Base-by-base conservation (phyloP, 2,329 filamentous ascomycete genomes). In the Trichoderma atrobrunneum region DNA sequence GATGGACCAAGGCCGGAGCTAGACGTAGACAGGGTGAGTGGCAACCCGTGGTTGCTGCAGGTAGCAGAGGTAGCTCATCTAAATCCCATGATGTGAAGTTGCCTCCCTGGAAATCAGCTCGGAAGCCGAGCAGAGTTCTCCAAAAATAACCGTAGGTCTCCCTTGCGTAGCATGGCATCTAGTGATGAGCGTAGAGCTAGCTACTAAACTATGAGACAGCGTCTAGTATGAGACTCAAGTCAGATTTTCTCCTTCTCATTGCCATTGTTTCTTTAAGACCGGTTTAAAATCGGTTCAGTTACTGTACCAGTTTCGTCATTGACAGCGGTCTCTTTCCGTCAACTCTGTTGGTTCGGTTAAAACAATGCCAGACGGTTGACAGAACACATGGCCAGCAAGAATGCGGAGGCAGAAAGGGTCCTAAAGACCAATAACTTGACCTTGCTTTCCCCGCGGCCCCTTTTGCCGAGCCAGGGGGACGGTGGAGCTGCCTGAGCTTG, bases 401-500 rank as follows among this genome's bases (percentile, higher is more conserved):
- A 11, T 39, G 30, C 43, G 48, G 64, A 70, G 57, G 59, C 57
- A 51, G 39, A 43, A 30, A 34, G 11, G 32, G 14, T 21, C 36
- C 34, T n/a, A 34, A 48, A 62, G 28, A 26, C 56, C 36, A 51
- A 51, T 51, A 6, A 61, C 12, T 54, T 18, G 24, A 26, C 54
- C 67, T 7, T 70, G 56, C 28, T 54, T 30, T 62, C 39, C 67
- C 56, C 67, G 66, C 66, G 67, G 57, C 39, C 67, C 57, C 59
- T 36, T 70, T 61, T 70, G 30, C 67, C 67, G 67, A 59, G 21
- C 51, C 67, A 70, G 67, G 67, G 65, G 57, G 28, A 21, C 30
- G 21, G 66, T 70, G 67, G 67, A 62, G 67, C 34, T 54, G 67
- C n/a, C 39, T 70, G 67, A 28, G 26, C 67, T 32, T 54, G 43